Base-by-base conservation (phyloP, 805 yeast species). In the Lipomyces kockii region DNA sequence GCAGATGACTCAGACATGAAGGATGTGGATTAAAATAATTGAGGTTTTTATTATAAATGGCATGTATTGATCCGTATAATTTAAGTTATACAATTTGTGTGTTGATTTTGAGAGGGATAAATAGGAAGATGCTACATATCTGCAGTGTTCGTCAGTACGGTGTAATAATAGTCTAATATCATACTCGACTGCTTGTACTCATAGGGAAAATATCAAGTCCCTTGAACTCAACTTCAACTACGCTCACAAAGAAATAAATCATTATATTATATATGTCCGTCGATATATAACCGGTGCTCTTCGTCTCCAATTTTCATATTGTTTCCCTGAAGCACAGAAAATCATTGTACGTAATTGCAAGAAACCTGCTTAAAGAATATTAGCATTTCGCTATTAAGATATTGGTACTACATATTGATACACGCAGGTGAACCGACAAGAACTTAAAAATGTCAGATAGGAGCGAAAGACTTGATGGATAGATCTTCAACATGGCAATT, bases 391-490 rank as follows among this genome's bases (percentile, higher is more conserved):
- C 39, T 5, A 37, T 11, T 37, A 37, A 11, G 39, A 37, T 37
- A 29, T 29, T 29, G 4, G 32, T 29, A 29, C 32, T 29, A 43
- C 9, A 43, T 3, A 43, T 17, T 27, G 22, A 17, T 3, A 43
- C 14, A n/a, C 49, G 22, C 9, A 17, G 20, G 49, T 6, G 49
- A n/a, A 17, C 49, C 49, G 49, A 17, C 20, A 43, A 43, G 20
- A 8, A n/a, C 8, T 43, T 43, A n/a, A 17, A 43, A n/a, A 2
- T 52, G 22, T 65, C 68, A 65, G 68, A 65, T 65, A 65, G 68
- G 68, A 65, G 68, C 68, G 68, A 65, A 65, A 65, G 68, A 65
- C 51, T 53, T 59, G 68, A 61, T 65, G 65, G 68, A 61, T 35
- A 58, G 32, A 27, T 60, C 34, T 61, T 65, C 68, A 65, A 65